Percentiles rank a stretch among this genome's conserved stretches.
Conservation (phyloP, 306 rosid species). For the Sicyos edulis region DNA sequence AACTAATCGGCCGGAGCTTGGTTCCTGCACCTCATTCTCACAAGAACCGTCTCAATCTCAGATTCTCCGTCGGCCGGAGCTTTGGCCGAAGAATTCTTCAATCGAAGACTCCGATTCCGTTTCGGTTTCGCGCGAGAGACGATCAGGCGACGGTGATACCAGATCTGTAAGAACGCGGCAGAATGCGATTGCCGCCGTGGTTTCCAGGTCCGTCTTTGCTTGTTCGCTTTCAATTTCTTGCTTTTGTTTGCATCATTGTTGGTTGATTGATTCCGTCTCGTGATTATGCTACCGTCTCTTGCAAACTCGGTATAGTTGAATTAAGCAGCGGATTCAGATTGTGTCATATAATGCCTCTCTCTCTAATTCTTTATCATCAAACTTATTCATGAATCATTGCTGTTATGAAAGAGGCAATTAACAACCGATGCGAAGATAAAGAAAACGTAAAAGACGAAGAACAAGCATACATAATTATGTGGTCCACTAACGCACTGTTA, state of each 20-base stretch:
- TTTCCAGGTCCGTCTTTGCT: conserved; percentile 57
- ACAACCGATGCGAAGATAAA: too few relatives aligned
- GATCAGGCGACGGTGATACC: too few relatives aligned
- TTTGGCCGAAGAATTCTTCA: too few relatives aligned
- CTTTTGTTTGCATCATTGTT: not conserved
- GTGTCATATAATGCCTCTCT: not conserved
- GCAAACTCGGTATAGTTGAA: not conserved
- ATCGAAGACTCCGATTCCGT: conserved; percentile 20
- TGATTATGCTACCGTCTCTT: not conserved
- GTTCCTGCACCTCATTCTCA: not conserved
- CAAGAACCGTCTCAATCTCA: conserved; percentile 26
- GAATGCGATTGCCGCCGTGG: conserved; percentile 70
- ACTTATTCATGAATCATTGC: not conserved
- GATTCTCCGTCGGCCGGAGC: not conserved
- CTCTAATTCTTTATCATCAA: not conserved
- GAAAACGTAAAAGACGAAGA: too few relatives aligned
- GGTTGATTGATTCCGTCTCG: not conserved
- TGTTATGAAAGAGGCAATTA: too few relatives aligned
- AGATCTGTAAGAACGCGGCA: conserved; percentile 31
- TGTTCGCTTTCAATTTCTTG: not conserved
- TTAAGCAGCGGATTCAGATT: not conserved
- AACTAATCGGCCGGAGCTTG: conserved; percentile 23
- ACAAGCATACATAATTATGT: too few relatives aligned
- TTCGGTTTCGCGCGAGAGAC: conserved; percentile 24
- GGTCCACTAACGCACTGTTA: too few relatives aligned